These are phyloP conservation scores for Tulasnella sp. DNA, from an alignment of 768 basidiomycete species.

Conservation along the genomic window DNA sequence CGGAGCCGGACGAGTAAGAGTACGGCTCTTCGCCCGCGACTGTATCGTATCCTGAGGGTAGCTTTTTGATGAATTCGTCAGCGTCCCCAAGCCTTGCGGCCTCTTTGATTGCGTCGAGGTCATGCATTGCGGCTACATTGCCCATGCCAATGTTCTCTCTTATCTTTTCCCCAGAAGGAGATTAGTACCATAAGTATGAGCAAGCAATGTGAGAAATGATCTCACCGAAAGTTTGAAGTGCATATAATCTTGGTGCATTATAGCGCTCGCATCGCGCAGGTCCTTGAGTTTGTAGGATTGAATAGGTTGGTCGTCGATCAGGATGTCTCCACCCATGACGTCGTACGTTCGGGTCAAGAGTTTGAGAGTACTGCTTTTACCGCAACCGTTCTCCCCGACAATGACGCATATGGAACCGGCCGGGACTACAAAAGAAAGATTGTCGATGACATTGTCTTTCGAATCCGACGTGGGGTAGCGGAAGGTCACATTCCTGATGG, in stretches of 20 bases:
- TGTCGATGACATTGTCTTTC: constrained; percentile 22
- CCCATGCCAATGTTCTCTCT: constrained; percentile 34
- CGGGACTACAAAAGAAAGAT: constrained; percentile 30
- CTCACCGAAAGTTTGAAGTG: constrained; percentile 27
- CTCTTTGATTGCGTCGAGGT: constrained; percentile 10
- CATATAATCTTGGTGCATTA: constrained; percentile 32
- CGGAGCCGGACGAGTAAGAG: constrained; percentile 25
- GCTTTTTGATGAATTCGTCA: constrained; percentile 14
- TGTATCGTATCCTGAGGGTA: constrained; percentile 12
- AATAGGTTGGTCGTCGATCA: constrained; percentile 31
- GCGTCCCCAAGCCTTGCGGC: constrained; percentile 15
- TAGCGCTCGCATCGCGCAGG: constrained; percentile 32
- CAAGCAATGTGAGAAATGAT: background rate
- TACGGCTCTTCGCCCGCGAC: background rate
- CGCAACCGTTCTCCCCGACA: constrained; percentile 46
- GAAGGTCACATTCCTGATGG: constrained; percentile 42
- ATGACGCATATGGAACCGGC: constrained; percentile 41
- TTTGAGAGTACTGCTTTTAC: constrained; percentile 25
- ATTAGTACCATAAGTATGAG: background rate
- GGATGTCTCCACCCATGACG: constrained; percentile 24
- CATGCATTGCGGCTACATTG: constrained; percentile 17
- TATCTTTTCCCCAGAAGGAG: constrained; percentile 15
- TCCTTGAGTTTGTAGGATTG: constrained; percentile 23
- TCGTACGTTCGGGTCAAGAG: constrained; percentile 21
- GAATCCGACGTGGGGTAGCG: constrained; percentile 34